Evolutionary conservation across 352 stramenopile genomes (phyloP).

Genomic region (Phytopythium boreale): DNA sequence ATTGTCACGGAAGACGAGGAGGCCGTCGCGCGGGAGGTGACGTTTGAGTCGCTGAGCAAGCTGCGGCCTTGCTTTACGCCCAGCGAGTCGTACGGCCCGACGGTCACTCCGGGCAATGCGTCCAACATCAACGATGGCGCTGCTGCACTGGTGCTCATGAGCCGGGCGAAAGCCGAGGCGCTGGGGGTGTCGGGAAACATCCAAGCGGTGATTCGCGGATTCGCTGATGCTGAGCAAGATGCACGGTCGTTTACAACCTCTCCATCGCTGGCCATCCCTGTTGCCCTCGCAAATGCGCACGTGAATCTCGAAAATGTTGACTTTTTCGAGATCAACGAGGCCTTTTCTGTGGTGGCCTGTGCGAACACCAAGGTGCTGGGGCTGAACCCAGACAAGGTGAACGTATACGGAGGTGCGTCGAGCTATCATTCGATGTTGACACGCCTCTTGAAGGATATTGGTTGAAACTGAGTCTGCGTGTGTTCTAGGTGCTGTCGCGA

Average conservation of each 20-base stretch:
- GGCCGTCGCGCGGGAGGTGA: conserved; percentile 66
- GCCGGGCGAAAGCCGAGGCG: conserved; percentile 57
- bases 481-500: conserved; percentile 41
- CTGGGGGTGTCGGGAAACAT: conserved; percentile 54
- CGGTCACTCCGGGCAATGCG: conserved; percentile 94
- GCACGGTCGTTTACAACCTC: conserved; percentile 93
- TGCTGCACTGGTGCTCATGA: conserved; percentile 93
- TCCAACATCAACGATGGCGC: conserved; percentile 96
- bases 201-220: conserved; percentile 64
- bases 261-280: conserved; percentile 89
- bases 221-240: conserved; percentile 71
- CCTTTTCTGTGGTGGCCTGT: conserved; percentile 94
- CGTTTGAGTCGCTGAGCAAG: conserved; percentile 80
- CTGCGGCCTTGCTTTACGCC: conserved; percentile 90
- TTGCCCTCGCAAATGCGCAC: conserved; percentile 73
- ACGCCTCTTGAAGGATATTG: not conserved
- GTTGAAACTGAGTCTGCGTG: not conserved
- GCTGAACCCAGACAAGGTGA: conserved; percentile 87
- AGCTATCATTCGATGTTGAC: not conserved
- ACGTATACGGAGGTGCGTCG: conserved; percentile 92
- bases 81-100: conserved; percentile 65
- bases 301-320: conserved; percentile 88
- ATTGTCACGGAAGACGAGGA: conserved; percentile 88
- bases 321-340: conserved; percentile 98
- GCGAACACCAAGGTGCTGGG: conserved; percentile 91